A percentile compares a stretch with the other conserved stretches of the same genome.
These are phyloP conservation scores for Saccharomyces jurei DNA, from an alignment of 805 yeast genomes.

Conservation along the genomic window DNA sequence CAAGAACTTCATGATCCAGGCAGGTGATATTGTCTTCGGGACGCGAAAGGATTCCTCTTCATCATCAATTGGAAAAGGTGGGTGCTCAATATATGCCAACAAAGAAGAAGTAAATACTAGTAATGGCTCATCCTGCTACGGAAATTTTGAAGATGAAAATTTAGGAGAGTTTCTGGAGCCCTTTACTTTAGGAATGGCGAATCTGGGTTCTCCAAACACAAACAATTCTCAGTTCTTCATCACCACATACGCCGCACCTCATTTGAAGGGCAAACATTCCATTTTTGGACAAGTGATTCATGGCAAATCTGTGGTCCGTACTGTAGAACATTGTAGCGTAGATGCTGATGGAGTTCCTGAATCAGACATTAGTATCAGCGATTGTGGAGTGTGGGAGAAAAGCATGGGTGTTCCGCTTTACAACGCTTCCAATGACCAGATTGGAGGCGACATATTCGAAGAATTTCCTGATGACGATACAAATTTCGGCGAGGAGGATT, in stretches of 20 bases:
- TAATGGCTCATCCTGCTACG: conserved; percentile 24
- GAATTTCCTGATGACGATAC: conserved; percentile 72
- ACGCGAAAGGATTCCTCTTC: conserved; percentile 18
- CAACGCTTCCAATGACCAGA: conserved; percentile 51
- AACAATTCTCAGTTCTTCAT: conserved; percentile 68
- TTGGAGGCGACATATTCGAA: conserved; percentile 67
- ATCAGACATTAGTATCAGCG: conserved; percentile 39
- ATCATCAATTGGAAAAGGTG: conserved; percentile 36
- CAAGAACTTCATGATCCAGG: conserved; percentile 63
- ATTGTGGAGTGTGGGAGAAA: conserved; percentile 58
- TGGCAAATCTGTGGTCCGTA: conserved; percentile 65
- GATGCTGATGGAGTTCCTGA: conserved; percentile 38
- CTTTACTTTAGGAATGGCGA: conserved; percentile 59
- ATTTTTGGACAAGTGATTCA: conserved; percentile 64
- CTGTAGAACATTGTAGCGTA: conserved; percentile 46
- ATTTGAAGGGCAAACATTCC: conserved; percentile 66
- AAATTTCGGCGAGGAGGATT: conserved; percentile 49
- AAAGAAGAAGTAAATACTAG: conserved; percentile 13
- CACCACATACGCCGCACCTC: conserved; percentile 61
- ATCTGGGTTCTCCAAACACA: conserved; percentile 39
- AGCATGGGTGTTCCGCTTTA: conserved; percentile 47
- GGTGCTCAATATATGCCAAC: conserved; percentile 36
- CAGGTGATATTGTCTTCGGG: conserved; percentile 50
- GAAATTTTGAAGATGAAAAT: conserved; percentile 53
- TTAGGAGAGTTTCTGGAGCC: conserved; percentile 33